Conservation (phyloP, 306 rosid species). For the Datisca glomerata region DNA sequence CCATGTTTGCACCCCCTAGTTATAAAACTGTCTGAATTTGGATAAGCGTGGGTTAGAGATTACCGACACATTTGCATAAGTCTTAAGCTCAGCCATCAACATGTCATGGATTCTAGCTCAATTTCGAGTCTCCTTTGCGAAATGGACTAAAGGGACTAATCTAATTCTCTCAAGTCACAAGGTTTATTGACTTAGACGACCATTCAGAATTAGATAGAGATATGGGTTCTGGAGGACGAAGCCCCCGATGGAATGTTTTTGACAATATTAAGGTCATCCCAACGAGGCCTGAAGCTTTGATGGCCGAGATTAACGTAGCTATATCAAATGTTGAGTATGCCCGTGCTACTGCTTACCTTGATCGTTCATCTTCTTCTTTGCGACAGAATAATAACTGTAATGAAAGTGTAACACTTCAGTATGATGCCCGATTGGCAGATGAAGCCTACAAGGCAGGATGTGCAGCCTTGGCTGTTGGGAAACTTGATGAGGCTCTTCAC, state of each 20-base stretch:
- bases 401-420: slow-evolving; percentile 10
- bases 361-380: slow-evolving; percentile 14
- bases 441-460: slow-evolving; percentile 80
- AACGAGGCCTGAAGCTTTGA: slow-evolving; percentile 59
- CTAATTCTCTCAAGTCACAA: no score
- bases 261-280: slow-evolving; percentile 61
- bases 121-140: no score
- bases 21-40: no score
- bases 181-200: no score
- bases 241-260: slow-evolving; percentile 44
- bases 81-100: no score
- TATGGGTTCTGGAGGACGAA: slow-evolving; percentile 27
- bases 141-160: no score
- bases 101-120: no score
- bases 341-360: slow-evolving; percentile 44
- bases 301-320: slow-evolving; percentile 72
- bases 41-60: no score
- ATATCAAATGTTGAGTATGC: slow-evolving; percentile 59
- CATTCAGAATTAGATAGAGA: no score
- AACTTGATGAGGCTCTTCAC: slow-evolving; percentile 56
- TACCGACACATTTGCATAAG: no score
- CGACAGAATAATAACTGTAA: slow-evolving; percentile 7
- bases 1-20: no score
- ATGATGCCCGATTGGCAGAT: slow-evolving; percentile 60
- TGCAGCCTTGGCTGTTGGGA: slow-evolving; percentile 65